Evolutionary conservation across 768 basidiomycete genomes (phyloP), one percentile per base, ranked within the genome.

Genomic region (Phaffia australis): DNA sequence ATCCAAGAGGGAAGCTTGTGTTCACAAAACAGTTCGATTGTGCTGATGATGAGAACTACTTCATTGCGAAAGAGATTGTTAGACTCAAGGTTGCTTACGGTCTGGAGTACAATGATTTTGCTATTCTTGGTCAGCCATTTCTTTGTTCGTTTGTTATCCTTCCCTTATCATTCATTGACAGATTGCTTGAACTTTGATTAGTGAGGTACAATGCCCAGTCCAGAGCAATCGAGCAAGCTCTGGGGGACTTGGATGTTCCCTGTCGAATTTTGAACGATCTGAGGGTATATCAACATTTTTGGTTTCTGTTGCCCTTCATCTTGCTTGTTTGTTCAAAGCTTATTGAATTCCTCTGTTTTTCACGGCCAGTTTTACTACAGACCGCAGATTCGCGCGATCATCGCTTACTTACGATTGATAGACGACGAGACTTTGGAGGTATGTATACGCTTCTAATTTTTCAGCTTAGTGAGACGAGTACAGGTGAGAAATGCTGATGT

Each of bases 161-260:
- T 32, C 27, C 42, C 30, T 11, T 51, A 55, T 27, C 56, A 7
- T 50, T n/a, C 32, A 42, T 52, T 30, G 47, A 51, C 1, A 55
- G 16, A 15, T 14, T 27, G 49, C 25, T 14, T 23, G 15, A 16
- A 9, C 27, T 61, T 30, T 15, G n/a, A 63, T n/a, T 68, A 89
- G 88, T 94, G 50, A 82, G 90, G 32, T 89, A 84, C 71, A 90
- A 87, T 74, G 85, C 89, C 0, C 77, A 89, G 5, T 89, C 88
- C 0, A 81, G 89, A 42, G 78, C 79, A 0, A 81, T 92, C 46
- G 91, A 92, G 76, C 81, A 80, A 18, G 84, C 85, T 0, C 76
- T 94, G 27, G 88, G 89, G 72, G 84, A 82, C 69, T 83, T 85
- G 69, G 82, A 84, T n/a, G 87, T 94, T 49, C 89, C 89, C 1